Percentiles rank a stretch among this genome's conserved stretches.
Evolutionary conservation across 2,329 filamentous ascomycete species (phyloP).

Genomic region (Aspergillus fructus): DNA sequence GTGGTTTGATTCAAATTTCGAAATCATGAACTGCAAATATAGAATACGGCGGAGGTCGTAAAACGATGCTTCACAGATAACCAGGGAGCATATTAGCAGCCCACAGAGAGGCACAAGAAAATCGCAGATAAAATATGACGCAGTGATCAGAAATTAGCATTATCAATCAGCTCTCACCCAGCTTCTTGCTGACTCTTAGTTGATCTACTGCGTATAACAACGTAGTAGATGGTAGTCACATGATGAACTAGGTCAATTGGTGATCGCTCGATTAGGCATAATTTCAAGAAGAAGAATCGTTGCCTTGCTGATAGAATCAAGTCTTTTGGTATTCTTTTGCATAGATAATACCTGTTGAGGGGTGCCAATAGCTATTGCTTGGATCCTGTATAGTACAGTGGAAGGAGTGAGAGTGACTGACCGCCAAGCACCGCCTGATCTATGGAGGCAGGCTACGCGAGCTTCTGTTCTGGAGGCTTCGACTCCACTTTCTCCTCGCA

Average conservation of each 20-base stretch:
- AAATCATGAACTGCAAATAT: too few species aligned
- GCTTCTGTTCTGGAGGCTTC: neutral
- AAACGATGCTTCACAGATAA: too few species aligned
- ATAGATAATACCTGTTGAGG: neutral
- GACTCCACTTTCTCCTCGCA: constrained; percentile 4
- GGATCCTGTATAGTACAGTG: neutral
- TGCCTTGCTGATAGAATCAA: neutral
- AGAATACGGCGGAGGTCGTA: too few species aligned
- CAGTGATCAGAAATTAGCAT: too few species aligned
- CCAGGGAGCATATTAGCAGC: too few species aligned
- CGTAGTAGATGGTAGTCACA: neutral
- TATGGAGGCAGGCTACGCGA: neutral
- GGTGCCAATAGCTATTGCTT: neutral
- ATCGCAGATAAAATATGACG: too few species aligned
- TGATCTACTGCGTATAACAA: neutral
- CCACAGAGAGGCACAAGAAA: too few species aligned
- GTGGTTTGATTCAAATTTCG: too few species aligned
- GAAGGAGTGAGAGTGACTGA: neutral
- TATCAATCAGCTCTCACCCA: too few species aligned
- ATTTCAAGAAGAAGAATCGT: neutral
- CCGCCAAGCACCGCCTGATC: constrained; percentile 8
- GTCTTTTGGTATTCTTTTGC: neutral
- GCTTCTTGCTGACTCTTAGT: neutral
- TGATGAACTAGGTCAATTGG: neutral
- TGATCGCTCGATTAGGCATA: neutral